Base-by-base conservation (phyloP, 495 filamentous ascomycete species). In the Penicillium samsonianum region DNA sequence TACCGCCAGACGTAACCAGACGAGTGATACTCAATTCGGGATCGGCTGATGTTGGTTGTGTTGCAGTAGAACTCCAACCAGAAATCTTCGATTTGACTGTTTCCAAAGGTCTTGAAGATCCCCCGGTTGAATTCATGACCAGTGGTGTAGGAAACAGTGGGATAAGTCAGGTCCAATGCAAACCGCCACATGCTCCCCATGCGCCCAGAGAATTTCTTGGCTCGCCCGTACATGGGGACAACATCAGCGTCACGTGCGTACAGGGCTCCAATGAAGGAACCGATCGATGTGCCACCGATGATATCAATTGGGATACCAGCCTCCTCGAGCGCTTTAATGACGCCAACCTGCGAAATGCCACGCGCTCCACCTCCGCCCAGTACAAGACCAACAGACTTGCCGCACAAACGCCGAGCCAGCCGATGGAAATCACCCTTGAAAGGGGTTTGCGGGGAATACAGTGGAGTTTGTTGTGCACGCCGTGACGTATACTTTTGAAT, bases 1-100 rank as follows among this genome's bases (percentile, higher is more conserved):
- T 98, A 98, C 37, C 94, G 84, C 94, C 94, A 98, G 2, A 92
- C 91, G 61, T 98, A 98, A 5, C 94, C 94, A 30, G 87, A 91
- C 1, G 90, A 96, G 73, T 98, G 94, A 70, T 92, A 90, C 67
- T 98, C 92, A 4, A 84, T 83, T 8, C 92, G 84, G 37, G 87
- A 91, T 65, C 92, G 92, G 74, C 85, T 90, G 75, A 98, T 98
- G 65, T 96, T 98, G 25, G 95, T 98, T 0, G 92, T 97, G 70
- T 98, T 98, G 80, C 95, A 98, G 78, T 98, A 98, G 74, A 92
- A 98, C 57, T 96, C 91, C 16, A 98, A 83, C 94, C 94, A 98
- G 69, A 98, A 97, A 69, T 98, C 95, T 74, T 98, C 94, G 53
- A 98, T 98, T 70, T 97, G 94, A 37, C 89, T 87, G 59, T 96